Evolutionary conservation across 805 yeast species (phyloP), one percentile per base, ranked within the genome.

Genomic region (Barnettozyma sucrosica): DNA sequence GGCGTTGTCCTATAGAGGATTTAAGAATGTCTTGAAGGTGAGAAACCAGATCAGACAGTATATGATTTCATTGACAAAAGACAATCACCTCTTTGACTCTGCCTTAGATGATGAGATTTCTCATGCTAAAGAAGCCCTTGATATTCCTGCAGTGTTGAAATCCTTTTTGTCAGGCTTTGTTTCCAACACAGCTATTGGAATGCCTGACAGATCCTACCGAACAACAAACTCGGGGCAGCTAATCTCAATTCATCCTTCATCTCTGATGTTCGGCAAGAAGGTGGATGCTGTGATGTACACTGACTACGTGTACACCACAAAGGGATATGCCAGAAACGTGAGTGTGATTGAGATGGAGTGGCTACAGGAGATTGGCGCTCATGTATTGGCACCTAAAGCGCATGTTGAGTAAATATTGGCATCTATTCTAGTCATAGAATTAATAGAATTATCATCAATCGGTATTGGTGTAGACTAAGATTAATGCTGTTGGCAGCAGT

Each of bases 321-420:
- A 89, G 64, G 96, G 96, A 1, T 93, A 90, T 59, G 98, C 95
- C 0, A 74, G 99, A 57, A 83, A 74, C 52, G 96, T 90, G n/a
- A 82, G 89, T 43, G 80, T 84, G 14, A 76, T 93, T 23, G 86
- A 88, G 59, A 67, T 88, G 46, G 77, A 79, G 14, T 92, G 98
- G 98, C 66, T 93, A 43, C 92, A 85, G 60, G 93, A 86, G 52
- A 74, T 82, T 11, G 58, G 61, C 10, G 46, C 57, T 2, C 59
- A 53, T 32, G 57, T 53, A 10, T 39, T 59, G 39, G 51, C 50
- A 7, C 46, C 50, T 28, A 47, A 43, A 24, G 30, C 37, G 4
- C 50, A 47, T 33, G 34, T 39, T 16, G 21, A 34, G 20, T 19
- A 18, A 14, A 16, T 16, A 34, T 5, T 34, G 18, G 10, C 37